A percentile compares a stretch with the other conserved stretches of the same genome.
Conservation (phyloP, 2,329 filamentous ascomycete genomes). For the Pseudogymnoascus destructans region DNA sequence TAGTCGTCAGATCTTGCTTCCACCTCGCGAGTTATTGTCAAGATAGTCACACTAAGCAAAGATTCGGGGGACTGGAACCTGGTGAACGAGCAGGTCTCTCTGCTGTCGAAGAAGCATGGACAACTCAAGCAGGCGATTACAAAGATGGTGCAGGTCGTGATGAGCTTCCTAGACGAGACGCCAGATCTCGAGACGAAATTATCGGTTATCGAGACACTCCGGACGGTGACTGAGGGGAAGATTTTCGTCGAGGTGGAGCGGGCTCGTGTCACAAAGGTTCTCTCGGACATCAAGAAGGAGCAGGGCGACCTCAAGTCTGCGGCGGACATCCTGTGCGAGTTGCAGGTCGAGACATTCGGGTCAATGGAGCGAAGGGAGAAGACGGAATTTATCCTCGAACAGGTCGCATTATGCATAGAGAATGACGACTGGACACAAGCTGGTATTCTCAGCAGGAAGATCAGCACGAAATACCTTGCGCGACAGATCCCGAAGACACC, state of each 20-base stretch:
- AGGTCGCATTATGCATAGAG: slow-evolving; percentile 90
- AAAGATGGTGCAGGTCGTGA: slow-evolving; percentile 96
- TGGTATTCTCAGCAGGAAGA: slow-evolving; percentile 86
- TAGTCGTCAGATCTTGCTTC: slow-evolving; percentile 92
- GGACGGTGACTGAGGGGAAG: slow-evolving; percentile 97
- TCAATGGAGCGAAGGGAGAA: slow-evolving; percentile 97
- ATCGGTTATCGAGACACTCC: slow-evolving; percentile 82
- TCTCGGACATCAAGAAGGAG: slow-evolving; percentile 94
- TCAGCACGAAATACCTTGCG: slow-evolving; percentile 83
- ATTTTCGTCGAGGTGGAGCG: slow-evolving; percentile 99
- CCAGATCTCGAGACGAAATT: slow-evolving; percentile 80
- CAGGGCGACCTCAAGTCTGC: slow-evolving; percentile 86
- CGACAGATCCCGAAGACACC: slow-evolving; percentile 83
- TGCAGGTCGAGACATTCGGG: slow-evolving; percentile 97
- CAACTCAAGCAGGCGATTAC: slow-evolving; percentile 98
- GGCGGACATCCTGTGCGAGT: slow-evolving; percentile 85
- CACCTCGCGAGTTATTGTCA: slow-evolving; percentile 74
- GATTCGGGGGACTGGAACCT: slow-evolving; percentile 84
- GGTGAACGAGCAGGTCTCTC: slow-evolving; percentile 89
- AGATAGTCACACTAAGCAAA: slow-evolving; percentile 90
- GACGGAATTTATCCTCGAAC: slow-evolving; percentile 95
- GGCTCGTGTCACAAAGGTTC: slow-evolving; percentile 83
- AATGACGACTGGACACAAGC: slow-evolving; percentile 94
- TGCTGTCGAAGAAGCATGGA: slow-evolving; percentile 98
- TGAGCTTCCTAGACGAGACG: slow-evolving; percentile 78